Evolutionary conservation across 2,329 filamentous ascomycete genomes (phyloP).

Genomic region (Phaeosphaeriaceae sp.): DNA sequence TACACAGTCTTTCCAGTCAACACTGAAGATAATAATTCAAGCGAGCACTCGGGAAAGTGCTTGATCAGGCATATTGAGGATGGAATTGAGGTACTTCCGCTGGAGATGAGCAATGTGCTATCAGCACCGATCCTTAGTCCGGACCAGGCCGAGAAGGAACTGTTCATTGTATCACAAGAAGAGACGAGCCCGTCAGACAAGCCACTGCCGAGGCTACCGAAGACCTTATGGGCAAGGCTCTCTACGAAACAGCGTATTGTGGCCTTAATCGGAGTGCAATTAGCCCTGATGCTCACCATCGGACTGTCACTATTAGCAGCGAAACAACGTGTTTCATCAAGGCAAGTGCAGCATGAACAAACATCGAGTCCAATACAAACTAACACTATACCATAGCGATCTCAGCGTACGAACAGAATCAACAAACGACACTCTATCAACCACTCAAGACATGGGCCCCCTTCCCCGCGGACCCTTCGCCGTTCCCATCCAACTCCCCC

Average conservation of each 20-base stretch:
- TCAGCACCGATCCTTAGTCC: slow-evolving; percentile 37
- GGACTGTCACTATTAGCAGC: slow-evolving; percentile 21
- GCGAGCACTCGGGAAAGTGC: slow-evolving; percentile 18
- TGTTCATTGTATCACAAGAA: slow-evolving; percentile 17
- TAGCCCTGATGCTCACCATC: slow-evolving; percentile 23
- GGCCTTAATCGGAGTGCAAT: slow-evolving; percentile 26
- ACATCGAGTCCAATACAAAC: not conserved
- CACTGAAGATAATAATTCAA: slow-evolving; percentile 12
- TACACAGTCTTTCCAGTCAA: slow-evolving; percentile 31
- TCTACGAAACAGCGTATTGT: slow-evolving; percentile 29
- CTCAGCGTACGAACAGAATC: slow-evolving; percentile 1
- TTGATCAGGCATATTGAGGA: slow-evolving; percentile 25
- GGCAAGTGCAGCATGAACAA: slow-evolving; percentile 7
- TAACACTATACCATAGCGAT: not conserved
- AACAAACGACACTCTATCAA: slow-evolving; percentile 4
- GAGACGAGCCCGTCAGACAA: slow-evolving; percentile 18
- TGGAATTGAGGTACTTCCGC: slow-evolving; percentile 41
- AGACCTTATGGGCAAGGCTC: slow-evolving; percentile 27
- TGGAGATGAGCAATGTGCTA: slow-evolving; percentile 31
- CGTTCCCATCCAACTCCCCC: slow-evolving; percentile 21
- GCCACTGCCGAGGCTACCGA: slow-evolving; percentile 32
- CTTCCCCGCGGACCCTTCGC: slow-evolving; percentile 31
- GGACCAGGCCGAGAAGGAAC: slow-evolving; percentile 36
- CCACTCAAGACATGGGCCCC: not conserved
- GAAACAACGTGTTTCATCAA: slow-evolving; percentile 9